Conservation (phyloP, 164 flowering plant genomes). For the Amborella trichopoda region DNA sequence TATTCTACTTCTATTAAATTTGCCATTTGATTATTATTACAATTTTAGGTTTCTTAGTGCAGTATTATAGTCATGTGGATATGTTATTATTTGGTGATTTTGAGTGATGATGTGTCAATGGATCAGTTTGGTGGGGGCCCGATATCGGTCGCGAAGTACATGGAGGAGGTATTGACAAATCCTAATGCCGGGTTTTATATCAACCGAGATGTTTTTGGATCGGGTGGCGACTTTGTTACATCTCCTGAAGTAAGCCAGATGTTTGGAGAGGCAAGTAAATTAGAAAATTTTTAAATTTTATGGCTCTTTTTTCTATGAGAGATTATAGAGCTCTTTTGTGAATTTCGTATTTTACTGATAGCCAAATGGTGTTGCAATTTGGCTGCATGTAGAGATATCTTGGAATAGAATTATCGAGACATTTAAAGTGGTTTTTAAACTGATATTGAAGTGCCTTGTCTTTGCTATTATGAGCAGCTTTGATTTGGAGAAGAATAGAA, state of each 20-base stretch:
- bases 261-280: constrained; percentile 82
- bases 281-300: background rate
- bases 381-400: too few relatives aligned
- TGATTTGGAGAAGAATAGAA: too few relatives aligned
- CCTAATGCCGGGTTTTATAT: constrained; percentile 89
- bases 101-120: background rate
- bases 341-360: too few relatives aligned
- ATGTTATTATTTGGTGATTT: background rate
- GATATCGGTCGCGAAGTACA: constrained; percentile 84
- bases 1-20: background rate
- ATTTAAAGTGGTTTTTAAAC: too few relatives aligned
- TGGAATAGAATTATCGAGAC: too few relatives aligned
- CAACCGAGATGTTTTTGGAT: constrained; percentile 90
- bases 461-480: too few relatives aligned
- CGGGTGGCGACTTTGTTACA: constrained; percentile 86
- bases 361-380: too few relatives aligned
- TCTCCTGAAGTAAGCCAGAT: constrained; percentile 99
- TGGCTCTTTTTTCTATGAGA: too few relatives aligned
- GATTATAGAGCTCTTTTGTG: too few relatives aligned
- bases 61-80: background rate
- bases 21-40: background rate
- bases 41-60: background rate
- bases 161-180: constrained; percentile 95
- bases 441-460: too few relatives aligned
- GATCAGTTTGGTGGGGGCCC: constrained; percentile 93